Evolutionary conservation across 2,329 filamentous ascomycete species (phyloP).

Genomic region (Aspergillus ochraceus): DNA sequence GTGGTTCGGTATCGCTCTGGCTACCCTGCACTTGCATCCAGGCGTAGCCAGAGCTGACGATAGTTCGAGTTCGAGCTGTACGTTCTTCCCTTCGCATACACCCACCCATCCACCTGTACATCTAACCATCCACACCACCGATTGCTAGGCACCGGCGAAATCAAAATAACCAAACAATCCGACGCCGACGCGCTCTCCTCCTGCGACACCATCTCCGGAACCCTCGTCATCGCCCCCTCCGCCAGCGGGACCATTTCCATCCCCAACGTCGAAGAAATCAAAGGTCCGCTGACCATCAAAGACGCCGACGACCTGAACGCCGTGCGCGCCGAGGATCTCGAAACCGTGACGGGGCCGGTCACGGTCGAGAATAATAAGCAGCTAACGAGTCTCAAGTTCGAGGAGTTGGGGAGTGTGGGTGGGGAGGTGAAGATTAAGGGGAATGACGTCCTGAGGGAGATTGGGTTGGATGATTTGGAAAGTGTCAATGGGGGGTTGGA

Average conservation of each 20-base stretch:
- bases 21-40: neutral
- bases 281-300: conserved; percentile 23
- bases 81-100: no score
- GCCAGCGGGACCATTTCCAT: conserved; percentile 41
- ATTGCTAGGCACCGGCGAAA: conserved; percentile 39
- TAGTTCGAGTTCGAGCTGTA: neutral
- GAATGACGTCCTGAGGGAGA: conserved; percentile 21
- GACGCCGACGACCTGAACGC: conserved; percentile 16
- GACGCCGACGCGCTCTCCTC: conserved; percentile 33
- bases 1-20: neutral
- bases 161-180: conserved; percentile 42
- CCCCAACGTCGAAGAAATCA: conserved; percentile 37
- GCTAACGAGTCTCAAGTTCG: conserved; percentile 21
- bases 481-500: conserved; percentile 23
- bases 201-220: conserved; percentile 43
- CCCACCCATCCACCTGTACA: no score
- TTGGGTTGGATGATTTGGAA: conserved; percentile 24
- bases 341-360: conserved; percentile 20
- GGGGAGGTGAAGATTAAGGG: conserved; percentile 21
- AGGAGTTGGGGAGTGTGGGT: conserved; percentile 15
- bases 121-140: no score
- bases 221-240: conserved; percentile 39
- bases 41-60: neutral
- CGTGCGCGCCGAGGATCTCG: conserved; percentile 20
- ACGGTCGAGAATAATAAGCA: conserved; percentile 19